Conservation (phyloP, 192 early-diverging fungal species). For the Lobulomyces angularis region DNA sequence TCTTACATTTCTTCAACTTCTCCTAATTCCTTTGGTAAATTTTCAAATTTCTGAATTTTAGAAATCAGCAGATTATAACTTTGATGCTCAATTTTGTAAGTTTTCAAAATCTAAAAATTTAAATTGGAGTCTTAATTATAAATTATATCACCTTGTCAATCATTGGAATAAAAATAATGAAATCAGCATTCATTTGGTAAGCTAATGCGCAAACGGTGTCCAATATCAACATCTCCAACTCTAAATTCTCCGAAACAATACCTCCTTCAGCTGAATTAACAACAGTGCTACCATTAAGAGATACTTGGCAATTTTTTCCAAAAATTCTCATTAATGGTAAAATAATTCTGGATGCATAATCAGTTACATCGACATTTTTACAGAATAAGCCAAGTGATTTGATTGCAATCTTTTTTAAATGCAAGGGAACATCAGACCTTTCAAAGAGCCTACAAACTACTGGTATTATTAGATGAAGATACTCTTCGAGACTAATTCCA, state of each 20-base stretch:
- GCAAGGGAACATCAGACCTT: conserved; percentile 35
- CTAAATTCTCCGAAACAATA: conserved; percentile 19
- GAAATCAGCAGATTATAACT: conserved; percentile 67
- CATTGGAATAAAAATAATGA: conserved; percentile 74
- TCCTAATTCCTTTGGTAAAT: conserved; percentile 53
- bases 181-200: conserved; percentile 74
- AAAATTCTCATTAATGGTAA: conserved; percentile 70
- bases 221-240: conserved; percentile 55
- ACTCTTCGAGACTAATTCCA: conserved; percentile 61
- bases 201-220: conserved; percentile 70
- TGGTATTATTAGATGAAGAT: conserved; percentile 82
- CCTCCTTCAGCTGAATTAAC: too few species aligned
- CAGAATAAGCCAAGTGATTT: conserved; percentile 61
- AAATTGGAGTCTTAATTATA: conserved; percentile 2
- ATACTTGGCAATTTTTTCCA: conserved; percentile 58
- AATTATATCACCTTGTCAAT: conserved; percentile 54
- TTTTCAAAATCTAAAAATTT: conserved; percentile 29
- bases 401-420: conserved; percentile 60
- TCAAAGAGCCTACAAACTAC: conserved; percentile 72
- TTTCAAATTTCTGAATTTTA: conserved; percentile 63
- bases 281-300: conserved; percentile 49
- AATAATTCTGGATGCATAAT: conserved; percentile 77
- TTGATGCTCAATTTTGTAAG: conserved; percentile 49
- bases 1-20: conserved; percentile 20
- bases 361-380: conserved; percentile 63